These are phyloP conservation scores for Beauveria rudraprayagi DNA, from an alignment of 2,329 filamentous ascomycete species.

Conservation along the genomic window DNA sequence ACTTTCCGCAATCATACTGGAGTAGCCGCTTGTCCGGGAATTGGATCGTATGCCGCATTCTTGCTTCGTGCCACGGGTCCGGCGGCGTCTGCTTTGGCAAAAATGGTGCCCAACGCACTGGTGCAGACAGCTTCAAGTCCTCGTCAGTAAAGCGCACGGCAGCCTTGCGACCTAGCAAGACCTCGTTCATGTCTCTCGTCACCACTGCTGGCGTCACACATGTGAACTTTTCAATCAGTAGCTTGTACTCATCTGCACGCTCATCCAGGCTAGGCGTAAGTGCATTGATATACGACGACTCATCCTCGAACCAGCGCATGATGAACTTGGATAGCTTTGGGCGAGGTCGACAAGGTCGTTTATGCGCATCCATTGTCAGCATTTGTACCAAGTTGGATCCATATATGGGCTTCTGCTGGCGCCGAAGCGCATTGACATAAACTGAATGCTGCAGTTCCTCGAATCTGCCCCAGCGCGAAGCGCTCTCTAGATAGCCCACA, in stretches of 20 bases:
- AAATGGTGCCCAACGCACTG: constrained; percentile 47
- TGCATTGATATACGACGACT: constrained; percentile 53
- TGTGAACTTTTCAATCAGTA: constrained; percentile 75
- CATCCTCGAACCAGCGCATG: constrained; percentile 68
- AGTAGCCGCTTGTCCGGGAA: constrained; percentile 95
- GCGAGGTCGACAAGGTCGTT: constrained; percentile 50
- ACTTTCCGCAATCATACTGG: constrained; percentile 95
- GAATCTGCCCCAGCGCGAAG: constrained; percentile 59
- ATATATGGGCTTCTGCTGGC: constrained; percentile 74
- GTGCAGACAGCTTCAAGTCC: constrained; percentile 50
- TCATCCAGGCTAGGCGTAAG: constrained; percentile 70
- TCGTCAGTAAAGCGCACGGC: constrained; percentile 48
- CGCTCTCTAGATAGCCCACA: constrained; percentile 64
- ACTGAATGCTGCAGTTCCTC: constrained; percentile 75
- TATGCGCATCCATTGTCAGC: constrained; percentile 55
- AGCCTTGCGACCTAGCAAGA: constrained; percentile 56
- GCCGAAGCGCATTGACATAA: constrained; percentile 72
- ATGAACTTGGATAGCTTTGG: constrained; percentile 55
- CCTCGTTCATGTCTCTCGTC: constrained; percentile 64
- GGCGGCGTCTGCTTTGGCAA: constrained; percentile 46
- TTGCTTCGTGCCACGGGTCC: constrained; percentile 89
- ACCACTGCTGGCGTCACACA: constrained; percentile 88
- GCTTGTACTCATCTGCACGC: constrained; percentile 64
- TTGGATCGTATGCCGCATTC: constrained; percentile 87
- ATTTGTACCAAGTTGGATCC: constrained; percentile 71